phyloP scores from a whole-genome alignment of 129 eudicot species.

The Lactuca sativa region DNA sequence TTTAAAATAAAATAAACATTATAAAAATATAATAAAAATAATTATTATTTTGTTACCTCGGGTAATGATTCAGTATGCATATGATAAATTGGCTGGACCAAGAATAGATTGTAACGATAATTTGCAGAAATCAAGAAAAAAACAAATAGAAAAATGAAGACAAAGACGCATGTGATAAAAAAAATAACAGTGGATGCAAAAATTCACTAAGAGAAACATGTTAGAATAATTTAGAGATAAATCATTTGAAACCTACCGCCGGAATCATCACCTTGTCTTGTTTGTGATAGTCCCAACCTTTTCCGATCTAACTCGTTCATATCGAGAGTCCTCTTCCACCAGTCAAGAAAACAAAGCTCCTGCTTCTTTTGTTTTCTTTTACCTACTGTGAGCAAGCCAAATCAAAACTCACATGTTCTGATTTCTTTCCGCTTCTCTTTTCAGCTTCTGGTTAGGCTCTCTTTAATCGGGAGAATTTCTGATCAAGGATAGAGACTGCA shows the following conservation, averaged over 20 bases:
- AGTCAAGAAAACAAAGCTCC: too few species aligned
- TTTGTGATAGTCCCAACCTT: too few species aligned
- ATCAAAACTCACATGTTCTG: too few species aligned
- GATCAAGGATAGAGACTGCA: too few species aligned
- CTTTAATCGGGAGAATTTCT: too few species aligned
- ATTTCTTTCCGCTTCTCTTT: too few species aligned
- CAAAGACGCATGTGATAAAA: not conserved
- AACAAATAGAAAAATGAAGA: not conserved
- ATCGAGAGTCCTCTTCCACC: too few species aligned
- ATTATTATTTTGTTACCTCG: constrained; percentile 47
- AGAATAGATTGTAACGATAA: constrained; percentile 6
- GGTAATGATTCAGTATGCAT: constrained; percentile 65
- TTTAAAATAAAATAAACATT: not conserved
- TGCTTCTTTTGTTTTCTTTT: too few species aligned
- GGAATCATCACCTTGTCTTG: too few species aligned
- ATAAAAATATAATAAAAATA: not conserved
- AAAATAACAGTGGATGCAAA: not conserved
- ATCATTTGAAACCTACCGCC: constrained; percentile 4
- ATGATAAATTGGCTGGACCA: constrained; percentile 74
- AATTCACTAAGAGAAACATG: not conserved
- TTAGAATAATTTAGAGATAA: not conserved
- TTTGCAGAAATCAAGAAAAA: not conserved
- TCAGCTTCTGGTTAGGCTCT: too few species aligned
- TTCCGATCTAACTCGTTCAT: too few species aligned
- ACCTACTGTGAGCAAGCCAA: too few species aligned